Evolutionary conservation across 2,329 filamentous ascomycete species (phyloP), one percentile per base, ranked within the genome.

Genomic region (Pseudocercospora crystallina): DNA sequence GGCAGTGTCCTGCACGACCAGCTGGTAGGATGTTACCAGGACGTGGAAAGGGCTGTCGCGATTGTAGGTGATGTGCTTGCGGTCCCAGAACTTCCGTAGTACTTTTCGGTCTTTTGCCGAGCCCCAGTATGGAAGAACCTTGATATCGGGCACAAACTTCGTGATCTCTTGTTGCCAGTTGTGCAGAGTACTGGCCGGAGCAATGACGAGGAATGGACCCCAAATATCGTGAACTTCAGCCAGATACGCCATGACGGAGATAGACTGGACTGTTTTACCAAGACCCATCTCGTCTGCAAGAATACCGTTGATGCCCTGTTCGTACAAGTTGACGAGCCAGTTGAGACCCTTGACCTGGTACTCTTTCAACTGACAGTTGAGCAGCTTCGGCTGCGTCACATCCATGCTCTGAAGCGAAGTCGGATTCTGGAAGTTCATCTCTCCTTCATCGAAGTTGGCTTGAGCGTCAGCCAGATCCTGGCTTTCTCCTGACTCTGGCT

Each of bases 361-460:
- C 71, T 99, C 94, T 70, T 99, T 99, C 66, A 99, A 83, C 68
- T 95, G 89, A 44, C 91, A 89, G 58, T 89, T 91, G 65, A 99
- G 82, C 73, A 97, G 84, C 72, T 90, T 95, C 8, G 94, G 94
- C 69, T 99, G 94, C 57, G 91, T 86, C 49, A 99, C 90, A 65
- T 96, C 89, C 60, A 96, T 90, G 63, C 94, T 91, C 63, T 92
- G 92, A 63, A 99, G 80, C 65, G 92, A 94, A 3, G 91, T 94
- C 0, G 94, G 94, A 69, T 99, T 97, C 74, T 99, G 94, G 78
- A 99, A 99, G 75, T 99, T 99, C 87, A 99, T 89, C 74, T 99
- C 94, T 62, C 91, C 92, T 65, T 96, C 91, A 52, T 96, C 90
- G 59, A 94, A 87, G 70, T 87, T 62, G 29, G 61, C 61, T 35